Base-by-base conservation (phyloP, 1,284 basidiomycete genomes). In the Apiotrichum laibachii region DNA sequence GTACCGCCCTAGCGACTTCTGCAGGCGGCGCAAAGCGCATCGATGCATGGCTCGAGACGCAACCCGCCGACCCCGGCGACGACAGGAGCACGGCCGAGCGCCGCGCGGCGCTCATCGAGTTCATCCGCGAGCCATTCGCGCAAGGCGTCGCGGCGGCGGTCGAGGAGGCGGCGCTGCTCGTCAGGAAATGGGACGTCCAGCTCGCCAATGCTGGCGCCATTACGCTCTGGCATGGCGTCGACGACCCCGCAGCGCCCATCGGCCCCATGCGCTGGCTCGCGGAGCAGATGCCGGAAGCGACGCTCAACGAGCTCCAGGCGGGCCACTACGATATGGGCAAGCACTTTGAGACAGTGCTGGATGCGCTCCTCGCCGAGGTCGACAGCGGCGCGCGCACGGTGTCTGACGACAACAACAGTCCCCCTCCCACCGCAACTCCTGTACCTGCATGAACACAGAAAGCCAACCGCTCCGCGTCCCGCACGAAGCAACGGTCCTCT, bases 281-380 rank as follows among this genome's bases (percentile, higher is more conserved):
- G n/a, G 51, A 22, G 7, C 54, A 26, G n/a, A 54, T 62, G 11
- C 60, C 60, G 7, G 26, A 44, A 5, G 45, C 39, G 15, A 13
- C 39, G 26, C 43, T 62, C 26, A 11, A 6, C 18, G 57, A 50
- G 51, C 48, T 35, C 15, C 34, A 39, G 6, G 47, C 11, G 9
- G 61, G 61, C 4, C 61, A 62, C 39, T 53, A 50, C 21, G 61
- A 57, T 19, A 45, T 59, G 8, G 47, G 40, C 31, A 42, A n/a
- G 42, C 8, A 39, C 1, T 8, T 62, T 3, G 53, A 48, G 5
- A 22, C 26, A 13, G 49, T 61, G 9, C 11, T 61, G 7, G 34
- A 44, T 13, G 22, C 21, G 46, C 35, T 57, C 19, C 19, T 44
- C 22, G 26, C 26, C 26, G 4, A 31, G 26, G 26, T 31, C 3